Evolutionary conservation across 129 eudicot species (phyloP).

Genomic region (Lonicera japonica): DNA sequence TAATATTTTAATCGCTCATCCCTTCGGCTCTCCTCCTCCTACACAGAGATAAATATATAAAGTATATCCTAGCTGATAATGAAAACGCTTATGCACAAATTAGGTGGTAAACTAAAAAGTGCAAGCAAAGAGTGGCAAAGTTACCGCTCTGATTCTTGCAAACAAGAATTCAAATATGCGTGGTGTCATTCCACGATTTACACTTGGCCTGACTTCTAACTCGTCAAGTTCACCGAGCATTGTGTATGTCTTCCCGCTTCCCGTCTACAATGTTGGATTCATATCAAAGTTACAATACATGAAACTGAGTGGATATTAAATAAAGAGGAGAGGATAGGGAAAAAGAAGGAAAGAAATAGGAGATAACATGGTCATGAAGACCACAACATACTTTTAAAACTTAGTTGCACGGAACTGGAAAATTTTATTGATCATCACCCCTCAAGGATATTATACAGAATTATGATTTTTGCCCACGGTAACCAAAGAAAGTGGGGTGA

Average conservation of each 20-base stretch:
- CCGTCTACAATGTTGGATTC: conserved; percentile 48
- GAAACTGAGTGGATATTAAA: too few species aligned
- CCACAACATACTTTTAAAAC: too few species aligned
- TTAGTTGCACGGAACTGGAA: too few species aligned
- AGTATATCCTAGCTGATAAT: not conserved
- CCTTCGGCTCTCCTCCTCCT: conserved; percentile 95
- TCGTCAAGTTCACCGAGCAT: conserved; percentile 94
- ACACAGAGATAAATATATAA: conserved; percentile 2
- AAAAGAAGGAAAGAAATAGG: too few species aligned
- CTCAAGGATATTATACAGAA: too few species aligned
- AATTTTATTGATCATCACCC: too few species aligned
- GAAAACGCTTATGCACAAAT: conserved; percentile 1
- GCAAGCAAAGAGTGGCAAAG: conserved; percentile 9
- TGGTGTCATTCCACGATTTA: conserved; percentile 94
- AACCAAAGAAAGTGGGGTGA: too few species aligned
- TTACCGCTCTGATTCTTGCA: conserved; percentile 87
- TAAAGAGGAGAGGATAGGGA: too few species aligned
- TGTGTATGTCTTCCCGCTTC: conserved; percentile 95
- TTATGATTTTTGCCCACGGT: too few species aligned
- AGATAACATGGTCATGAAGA: too few species aligned
- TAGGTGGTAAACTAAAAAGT: too few species aligned
- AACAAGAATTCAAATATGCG: conserved; percentile 92
- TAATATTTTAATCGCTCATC: conserved; percentile 70
- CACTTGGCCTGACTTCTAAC: conserved; percentile 64
- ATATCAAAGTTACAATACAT: too few species aligned